Conservation (phyloP, 2,329 filamentous ascomycete species). For the Ophiosphaerella korrae region DNA sequence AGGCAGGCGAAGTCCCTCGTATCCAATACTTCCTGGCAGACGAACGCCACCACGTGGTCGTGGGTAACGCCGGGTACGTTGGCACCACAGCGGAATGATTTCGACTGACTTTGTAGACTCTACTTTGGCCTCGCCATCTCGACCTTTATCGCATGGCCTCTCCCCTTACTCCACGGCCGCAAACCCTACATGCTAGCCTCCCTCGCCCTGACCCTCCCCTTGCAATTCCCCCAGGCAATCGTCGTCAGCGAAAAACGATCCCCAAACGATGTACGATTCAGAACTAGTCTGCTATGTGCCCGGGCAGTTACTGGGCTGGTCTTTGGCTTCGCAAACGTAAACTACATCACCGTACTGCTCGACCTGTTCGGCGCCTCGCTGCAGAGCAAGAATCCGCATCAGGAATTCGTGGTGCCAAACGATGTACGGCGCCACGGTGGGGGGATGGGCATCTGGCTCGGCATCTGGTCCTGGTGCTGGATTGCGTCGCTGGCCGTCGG, state of each 20-base stretch:
- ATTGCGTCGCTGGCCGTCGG: slow-evolving; percentile 73
- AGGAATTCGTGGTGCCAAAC: slow-evolving; percentile 69
- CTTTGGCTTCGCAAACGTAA: slow-evolving; percentile 78
- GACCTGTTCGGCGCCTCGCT: slow-evolving; percentile 79
- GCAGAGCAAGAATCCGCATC: slow-evolving; percentile 73
- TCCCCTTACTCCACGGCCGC: slow-evolving; percentile 75
- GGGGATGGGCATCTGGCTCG: slow-evolving; percentile 77
- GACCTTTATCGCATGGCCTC: slow-evolving; percentile 73
- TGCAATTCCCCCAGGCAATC: slow-evolving; percentile 77
- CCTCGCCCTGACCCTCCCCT: slow-evolving; percentile 70
- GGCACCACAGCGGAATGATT: neutral
- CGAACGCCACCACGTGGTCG: slow-evolving; percentile 67
- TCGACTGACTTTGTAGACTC: slow-evolving; percentile 47
- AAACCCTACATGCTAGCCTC: slow-evolving; percentile 77
- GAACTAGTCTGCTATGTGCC: slow-evolving; percentile 65
- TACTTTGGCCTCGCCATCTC: slow-evolving; percentile 74
- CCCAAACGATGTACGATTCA: slow-evolving; percentile 62
- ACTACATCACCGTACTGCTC: slow-evolving; percentile 71
- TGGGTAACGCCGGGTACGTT: slow-evolving; percentile 70
- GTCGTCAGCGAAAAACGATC: slow-evolving; percentile 63
- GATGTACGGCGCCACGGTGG: slow-evolving; percentile 77
- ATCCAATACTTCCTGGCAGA: slow-evolving; percentile 80
- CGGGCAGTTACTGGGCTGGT: slow-evolving; percentile 69
- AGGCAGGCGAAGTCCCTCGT: slow-evolving; percentile 74
- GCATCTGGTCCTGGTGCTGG: slow-evolving; percentile 70